Conservation (phyloP, 352 stramenopile species). For the Phytopythium litorale region DNA sequence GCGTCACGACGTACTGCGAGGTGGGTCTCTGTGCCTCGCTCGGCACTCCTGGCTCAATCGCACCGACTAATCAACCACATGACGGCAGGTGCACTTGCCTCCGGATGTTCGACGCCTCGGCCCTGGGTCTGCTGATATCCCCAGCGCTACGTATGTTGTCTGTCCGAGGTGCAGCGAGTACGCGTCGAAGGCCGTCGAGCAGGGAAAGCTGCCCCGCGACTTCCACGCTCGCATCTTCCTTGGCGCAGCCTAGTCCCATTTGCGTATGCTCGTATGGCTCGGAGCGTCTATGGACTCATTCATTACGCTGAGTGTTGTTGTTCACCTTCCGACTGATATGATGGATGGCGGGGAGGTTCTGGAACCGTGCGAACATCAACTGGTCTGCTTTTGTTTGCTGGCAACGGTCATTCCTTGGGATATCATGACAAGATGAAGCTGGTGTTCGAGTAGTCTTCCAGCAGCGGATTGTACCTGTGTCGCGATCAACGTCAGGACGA, state of each 20-base stretch:
- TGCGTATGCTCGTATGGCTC: neutral
- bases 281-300: neutral
- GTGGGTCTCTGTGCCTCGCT: constrained; percentile 13
- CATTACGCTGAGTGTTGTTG: neutral
- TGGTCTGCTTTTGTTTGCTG: neutral
- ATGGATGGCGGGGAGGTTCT: neutral
- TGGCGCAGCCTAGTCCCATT: neutral
- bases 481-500: neutral
- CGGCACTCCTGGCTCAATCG: neutral
- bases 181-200: constrained; percentile 26
- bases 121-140: constrained; percentile 45
- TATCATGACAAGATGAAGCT: constrained; percentile 84
- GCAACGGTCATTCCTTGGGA: neutral
- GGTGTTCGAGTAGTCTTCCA: constrained; percentile 90
- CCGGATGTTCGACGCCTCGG: constrained; percentile 35
- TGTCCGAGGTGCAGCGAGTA: constrained; percentile 46
- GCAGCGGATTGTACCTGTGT: constrained; percentile 84
- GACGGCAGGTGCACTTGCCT: constrained; percentile 43
- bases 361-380: neutral
- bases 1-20: constrained; percentile 68
- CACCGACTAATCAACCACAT: neutral
- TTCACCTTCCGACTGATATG: neutral
- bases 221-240: constrained; percentile 31
- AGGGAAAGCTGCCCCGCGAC: constrained; percentile 39
- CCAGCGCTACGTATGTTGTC: constrained; percentile 51